phyloP scores from a whole-genome alignment of 1,139 yeast species.

The Hyphopichia khmerensis region DNA sequence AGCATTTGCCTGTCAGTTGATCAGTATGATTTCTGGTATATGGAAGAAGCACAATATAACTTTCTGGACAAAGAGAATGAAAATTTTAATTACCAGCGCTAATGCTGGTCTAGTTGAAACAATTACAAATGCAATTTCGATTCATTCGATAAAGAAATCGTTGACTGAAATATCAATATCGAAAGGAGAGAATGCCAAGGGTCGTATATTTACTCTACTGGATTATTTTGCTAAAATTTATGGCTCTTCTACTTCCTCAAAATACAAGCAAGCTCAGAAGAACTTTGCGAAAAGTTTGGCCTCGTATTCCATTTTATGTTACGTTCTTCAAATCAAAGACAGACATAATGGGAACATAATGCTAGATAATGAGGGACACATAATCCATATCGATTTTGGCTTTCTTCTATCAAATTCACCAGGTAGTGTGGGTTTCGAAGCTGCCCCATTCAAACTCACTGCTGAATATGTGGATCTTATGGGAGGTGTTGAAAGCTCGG shows the following conservation, averaged over 20 bases:
- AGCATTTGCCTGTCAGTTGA: conserved; percentile 94
- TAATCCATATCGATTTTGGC: conserved; percentile 94
- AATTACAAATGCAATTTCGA: conserved; percentile 87
- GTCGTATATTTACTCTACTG: conserved; percentile 64
- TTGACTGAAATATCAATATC: conserved; percentile 71
- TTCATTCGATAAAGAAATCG: conserved; percentile 92
- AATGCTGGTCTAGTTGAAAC: conserved; percentile 93
- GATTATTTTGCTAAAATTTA: conserved; percentile 78
- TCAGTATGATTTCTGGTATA: conserved; percentile 77
- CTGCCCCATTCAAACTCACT: conserved; percentile 93
- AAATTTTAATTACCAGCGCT: conserved; percentile 85
- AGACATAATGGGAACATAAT: conserved; percentile 96
- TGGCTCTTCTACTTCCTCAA: conserved; percentile 56
- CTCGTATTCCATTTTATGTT: conserved; percentile 84
- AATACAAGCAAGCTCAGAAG: conserved; percentile 70
- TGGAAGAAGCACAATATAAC: conserved; percentile 70
- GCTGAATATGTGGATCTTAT: conserved; percentile 81
- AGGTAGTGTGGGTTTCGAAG: conserved; percentile 94
- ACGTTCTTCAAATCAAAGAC: conserved; percentile 86
- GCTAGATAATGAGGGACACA: conserved; percentile 92
- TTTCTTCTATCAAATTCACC: conserved; percentile 90
- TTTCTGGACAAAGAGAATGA: conserved; percentile 93
- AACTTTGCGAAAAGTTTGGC: conserved; percentile 86
- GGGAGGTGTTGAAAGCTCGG: conserved; percentile 70
- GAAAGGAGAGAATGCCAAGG: conserved; percentile 65